phyloP scores from a whole-genome alignment of 1,284 basidiomycete genomes.

The Tilletia horrida region DNA sequence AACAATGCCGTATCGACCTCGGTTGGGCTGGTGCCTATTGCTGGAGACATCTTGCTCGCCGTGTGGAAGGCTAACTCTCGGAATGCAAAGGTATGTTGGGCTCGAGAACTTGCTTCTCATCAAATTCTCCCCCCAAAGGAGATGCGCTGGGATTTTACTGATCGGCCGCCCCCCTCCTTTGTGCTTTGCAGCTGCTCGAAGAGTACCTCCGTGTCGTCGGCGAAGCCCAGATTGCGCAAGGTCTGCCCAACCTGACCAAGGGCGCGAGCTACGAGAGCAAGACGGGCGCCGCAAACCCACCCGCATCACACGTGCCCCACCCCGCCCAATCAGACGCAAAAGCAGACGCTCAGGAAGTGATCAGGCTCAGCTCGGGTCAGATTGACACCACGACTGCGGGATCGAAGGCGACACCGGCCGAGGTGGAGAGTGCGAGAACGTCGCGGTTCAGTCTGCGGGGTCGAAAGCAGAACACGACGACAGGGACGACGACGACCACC shows the following conservation, averaged over 20 bases:
- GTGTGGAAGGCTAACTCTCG: constrained; percentile 83
- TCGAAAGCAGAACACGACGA: neutral
- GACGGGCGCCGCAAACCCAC: neutral
- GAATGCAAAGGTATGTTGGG: constrained; percentile 63
- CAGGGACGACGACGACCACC: too few species aligned
- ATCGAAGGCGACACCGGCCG: neutral
- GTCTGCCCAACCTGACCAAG: constrained; percentile 13
- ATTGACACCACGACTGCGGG: neutral
- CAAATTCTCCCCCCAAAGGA: too few species aligned
- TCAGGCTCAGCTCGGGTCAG: neutral
- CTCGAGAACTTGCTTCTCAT: too few species aligned
- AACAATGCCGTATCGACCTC: constrained; percentile 73
- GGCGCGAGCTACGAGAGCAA: neutral
- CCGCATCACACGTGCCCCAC: neutral
- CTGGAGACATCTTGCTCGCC: constrained; percentile 73
- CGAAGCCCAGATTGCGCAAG: constrained; percentile 10
- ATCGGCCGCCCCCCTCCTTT: neutral
- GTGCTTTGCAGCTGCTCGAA: neutral
- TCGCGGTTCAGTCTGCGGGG: constrained; percentile 6
- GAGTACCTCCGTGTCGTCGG: constrained; percentile 17
- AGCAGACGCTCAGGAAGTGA: neutral
- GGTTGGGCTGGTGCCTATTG: constrained; percentile 72
- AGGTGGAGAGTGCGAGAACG: neutral
- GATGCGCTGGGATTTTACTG: too few species aligned
- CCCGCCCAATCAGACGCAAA: neutral